phyloP scores from a whole-genome alignment of 1,284 basidiomycete genomes.

The Fomitopsis palustris region DNA sequence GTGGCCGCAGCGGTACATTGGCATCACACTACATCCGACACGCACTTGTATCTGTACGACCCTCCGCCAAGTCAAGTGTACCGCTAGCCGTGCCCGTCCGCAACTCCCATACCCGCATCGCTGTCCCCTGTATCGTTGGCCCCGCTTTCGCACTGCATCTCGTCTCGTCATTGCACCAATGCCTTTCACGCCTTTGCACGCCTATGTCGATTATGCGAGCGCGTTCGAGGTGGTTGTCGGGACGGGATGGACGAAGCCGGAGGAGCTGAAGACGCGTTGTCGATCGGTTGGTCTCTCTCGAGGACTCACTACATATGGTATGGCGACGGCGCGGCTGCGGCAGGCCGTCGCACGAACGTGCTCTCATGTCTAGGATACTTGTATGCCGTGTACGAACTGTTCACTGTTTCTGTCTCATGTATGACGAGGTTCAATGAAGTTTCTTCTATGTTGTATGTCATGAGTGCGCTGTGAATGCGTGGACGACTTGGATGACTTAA shows the following conservation, averaged over 20 bases:
- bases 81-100: neutral
- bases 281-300: neutral
- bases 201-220: constrained; percentile 1
- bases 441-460: neutral
- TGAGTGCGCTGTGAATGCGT: neutral
- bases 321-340: neutral
- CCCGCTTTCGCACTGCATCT: neutral
- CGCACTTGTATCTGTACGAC: neutral
- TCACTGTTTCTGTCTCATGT: constrained; percentile 1
- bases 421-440: constrained; percentile 8
- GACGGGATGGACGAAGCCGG: neutral
- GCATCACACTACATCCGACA: neutral
- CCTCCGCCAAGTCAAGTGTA: neutral
- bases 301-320: neutral
- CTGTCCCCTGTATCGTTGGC: neutral
- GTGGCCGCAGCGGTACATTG: neutral
- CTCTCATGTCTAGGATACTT: neutral
- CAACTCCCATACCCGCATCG: neutral
- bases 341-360: neutral
- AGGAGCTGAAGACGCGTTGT: neutral
- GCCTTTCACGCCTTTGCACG: neutral
- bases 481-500: too few relatives aligned
- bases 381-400: neutral
- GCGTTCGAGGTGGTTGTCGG: neutral
- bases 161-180: neutral